Evolutionary conservation across 306 rosid species (phyloP), one percentile per base, ranked within the genome.

Genomic region (Senna siamea): DNA sequence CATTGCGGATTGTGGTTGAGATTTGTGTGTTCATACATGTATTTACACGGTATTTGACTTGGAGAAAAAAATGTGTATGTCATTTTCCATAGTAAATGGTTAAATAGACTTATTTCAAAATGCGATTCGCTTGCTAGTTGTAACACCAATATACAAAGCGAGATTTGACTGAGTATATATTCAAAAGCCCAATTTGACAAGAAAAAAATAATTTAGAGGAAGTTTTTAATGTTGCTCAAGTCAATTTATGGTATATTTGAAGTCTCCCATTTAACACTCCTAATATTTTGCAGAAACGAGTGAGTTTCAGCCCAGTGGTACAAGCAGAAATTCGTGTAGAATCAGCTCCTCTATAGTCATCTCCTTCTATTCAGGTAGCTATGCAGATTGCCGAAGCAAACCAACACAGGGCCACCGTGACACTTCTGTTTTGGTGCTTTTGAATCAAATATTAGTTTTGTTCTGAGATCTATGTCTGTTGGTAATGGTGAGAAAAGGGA

Each of bases 241-340:
- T 63, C 28, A 44, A 53, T 1, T 46, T 23, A 64, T 13, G 14
- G 53, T 76, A 44, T 44, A n/a, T 56, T n/a, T 75, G 68, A 22
- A 43, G 38, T 69, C 48, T 70, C n/a, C 57, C 20, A 17, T 46
- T 26, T 26, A 26, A 26, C 4, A 54, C 52, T 47, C 40, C 1
- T 23, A 14, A 40, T 52, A 72, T 37, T 80, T 75, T 84, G 78
- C 91, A 89, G 94, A 89, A 89, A 75, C 82, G 82, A 22, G 94
- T 89, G 72, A 85, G 83, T 75, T 89, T 89, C 76, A 68, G 79
- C 0, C 82, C 89, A 5, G 72, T 64, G 23, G 82, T 87, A 64
- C 78, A 80, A 37, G 86, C 74, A 26, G 87, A 81, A 63, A 85
- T 74, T 58, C 66, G 40, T 18, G 79, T 78, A 51, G 87, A 71